These are phyloP conservation scores for Ogataea allantospora DNA, from an alignment of 805 yeast genomes.

Conservation along the genomic window DNA sequence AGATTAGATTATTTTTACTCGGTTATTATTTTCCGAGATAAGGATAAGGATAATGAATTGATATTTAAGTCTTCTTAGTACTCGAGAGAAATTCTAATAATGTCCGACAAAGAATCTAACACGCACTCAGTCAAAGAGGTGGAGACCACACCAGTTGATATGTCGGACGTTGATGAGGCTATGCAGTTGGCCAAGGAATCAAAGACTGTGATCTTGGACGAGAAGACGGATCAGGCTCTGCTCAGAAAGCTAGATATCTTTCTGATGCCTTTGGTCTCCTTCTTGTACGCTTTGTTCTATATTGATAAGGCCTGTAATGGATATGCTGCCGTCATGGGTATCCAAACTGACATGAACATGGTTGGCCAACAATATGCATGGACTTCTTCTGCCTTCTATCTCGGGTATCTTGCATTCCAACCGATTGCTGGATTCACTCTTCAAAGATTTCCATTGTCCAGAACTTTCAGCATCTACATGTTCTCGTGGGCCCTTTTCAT, in stretches of 20 bases:
- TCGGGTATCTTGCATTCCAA: conserved; percentile 53
- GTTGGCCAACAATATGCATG: conserved; percentile 38
- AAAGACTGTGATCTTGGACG: conserved; percentile 14
- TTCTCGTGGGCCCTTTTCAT: conserved; percentile 50
- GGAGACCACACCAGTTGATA: neutral
- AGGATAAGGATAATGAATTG: neutral
- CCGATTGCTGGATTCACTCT: conserved; percentile 45
- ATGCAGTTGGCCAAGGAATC: conserved; percentile 32
- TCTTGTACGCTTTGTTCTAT: conserved; percentile 50
- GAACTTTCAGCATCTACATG: conserved; percentile 43
- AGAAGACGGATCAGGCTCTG: conserved; percentile 24
- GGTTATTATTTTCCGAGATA: conserved; percentile 12
- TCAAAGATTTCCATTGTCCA: conserved; percentile 49
- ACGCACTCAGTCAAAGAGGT: neutral
- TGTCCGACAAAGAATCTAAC: conserved; percentile 7
- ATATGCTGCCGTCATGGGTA: conserved; percentile 58
- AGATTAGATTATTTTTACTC: neutral
- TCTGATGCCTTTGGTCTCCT: conserved; percentile 50
- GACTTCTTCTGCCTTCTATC: conserved; percentile 33
- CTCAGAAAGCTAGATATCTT: conserved; percentile 46
- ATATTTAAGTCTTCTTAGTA: neutral
- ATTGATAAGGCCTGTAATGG: conserved; percentile 59
- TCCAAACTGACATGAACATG: conserved; percentile 51
- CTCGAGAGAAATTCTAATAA: neutral
- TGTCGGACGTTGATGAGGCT: conserved; percentile 39